These are phyloP conservation scores for Colletotrichum paranaense DNA, from an alignment of 2,329 filamentous ascomycete species.

Conservation along the genomic window DNA sequence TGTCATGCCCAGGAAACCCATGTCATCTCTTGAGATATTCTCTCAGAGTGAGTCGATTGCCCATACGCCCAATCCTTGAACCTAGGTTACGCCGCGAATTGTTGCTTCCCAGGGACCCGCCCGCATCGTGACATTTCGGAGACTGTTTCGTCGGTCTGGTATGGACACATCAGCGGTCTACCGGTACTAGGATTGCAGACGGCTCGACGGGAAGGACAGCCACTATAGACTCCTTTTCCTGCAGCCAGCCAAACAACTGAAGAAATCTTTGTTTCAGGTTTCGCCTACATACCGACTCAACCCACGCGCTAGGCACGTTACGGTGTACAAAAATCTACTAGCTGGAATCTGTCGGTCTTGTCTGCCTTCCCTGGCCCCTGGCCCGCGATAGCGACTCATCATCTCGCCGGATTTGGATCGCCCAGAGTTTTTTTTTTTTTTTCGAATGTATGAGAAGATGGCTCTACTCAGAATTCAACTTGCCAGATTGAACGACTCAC, in stretches of 20 bases:
- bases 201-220: constrained; percentile 29
- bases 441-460: not conserved
- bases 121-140: constrained; percentile 11
- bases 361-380: constrained; percentile 7
- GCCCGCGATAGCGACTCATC: constrained; percentile 18
- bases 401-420: constrained; percentile 14
- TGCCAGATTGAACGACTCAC: not conserved
- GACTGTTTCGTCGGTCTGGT: constrained; percentile 13
- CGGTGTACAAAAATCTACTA: constrained; percentile 3
- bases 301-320: constrained; percentile 15
- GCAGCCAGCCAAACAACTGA: constrained; percentile 27
- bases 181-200: not conserved
- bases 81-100: constrained; percentile 7
- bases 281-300: constrained; percentile 21
- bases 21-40: constrained; percentile 2
- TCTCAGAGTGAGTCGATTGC: constrained; percentile 1
- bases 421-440: not conserved
- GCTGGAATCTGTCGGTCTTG: constrained; percentile 4
- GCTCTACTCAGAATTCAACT: not conserved
- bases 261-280: constrained; percentile 35
- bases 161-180: constrained; percentile 11
- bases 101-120: constrained; percentile 15
- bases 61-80: constrained; percentile 17
- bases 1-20: constrained; percentile 1
- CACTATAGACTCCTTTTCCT: constrained; percentile 28